phyloP scores from a whole-genome alignment of 2,329 filamentous ascomycete species.

The Penicillium oxalicum region DNA sequence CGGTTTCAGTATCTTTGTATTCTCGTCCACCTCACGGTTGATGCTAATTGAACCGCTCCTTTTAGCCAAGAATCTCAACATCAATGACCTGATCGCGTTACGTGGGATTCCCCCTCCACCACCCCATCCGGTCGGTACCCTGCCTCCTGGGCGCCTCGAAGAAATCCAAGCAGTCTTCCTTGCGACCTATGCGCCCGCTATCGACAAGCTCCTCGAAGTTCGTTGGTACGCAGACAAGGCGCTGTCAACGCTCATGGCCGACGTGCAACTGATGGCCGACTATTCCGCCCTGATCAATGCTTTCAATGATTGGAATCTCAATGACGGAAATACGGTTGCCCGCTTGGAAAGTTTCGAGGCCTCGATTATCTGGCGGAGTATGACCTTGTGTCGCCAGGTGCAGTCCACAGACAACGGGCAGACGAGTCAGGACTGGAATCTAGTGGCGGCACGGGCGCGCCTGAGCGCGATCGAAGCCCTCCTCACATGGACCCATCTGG shows the following conservation, averaged over 20 bases:
- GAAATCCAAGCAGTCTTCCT: slow-evolving; percentile 68
- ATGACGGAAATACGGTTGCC: slow-evolving; percentile 33
- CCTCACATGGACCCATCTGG: slow-evolving; percentile 64
- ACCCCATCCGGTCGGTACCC: slow-evolving; percentile 46
- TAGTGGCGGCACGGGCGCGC: slow-evolving; percentile 60
- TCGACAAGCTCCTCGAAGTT: slow-evolving; percentile 74
- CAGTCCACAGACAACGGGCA: slow-evolving; percentile 33
- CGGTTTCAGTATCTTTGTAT: no score
- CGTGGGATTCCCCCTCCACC: slow-evolving; percentile 55
- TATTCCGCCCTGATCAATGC: slow-evolving; percentile 59
- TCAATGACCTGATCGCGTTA: slow-evolving; percentile 66
- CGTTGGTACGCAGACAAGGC: slow-evolving; percentile 66
- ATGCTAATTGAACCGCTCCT: slow-evolving; percentile 37
- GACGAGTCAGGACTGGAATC: slow-evolving; percentile 49
- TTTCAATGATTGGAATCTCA: slow-evolving; percentile 37
- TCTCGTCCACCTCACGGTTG: not conserved
- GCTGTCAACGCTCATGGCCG: slow-evolving; percentile 48
- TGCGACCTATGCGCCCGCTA: slow-evolving; percentile 67
- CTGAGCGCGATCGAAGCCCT: slow-evolving; percentile 71
- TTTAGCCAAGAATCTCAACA: slow-evolving; percentile 60
- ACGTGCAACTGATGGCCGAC: slow-evolving; percentile 58
- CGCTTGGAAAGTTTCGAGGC: slow-evolving; percentile 51
- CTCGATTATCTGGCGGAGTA: slow-evolving; percentile 55
- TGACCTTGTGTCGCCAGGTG: slow-evolving; percentile 47
- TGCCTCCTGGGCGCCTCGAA: slow-evolving; percentile 48